These are phyloP conservation scores for Colletotrichum tamarilloi DNA, from an alignment of 2,329 filamentous ascomycete species.

Conservation along the genomic window DNA sequence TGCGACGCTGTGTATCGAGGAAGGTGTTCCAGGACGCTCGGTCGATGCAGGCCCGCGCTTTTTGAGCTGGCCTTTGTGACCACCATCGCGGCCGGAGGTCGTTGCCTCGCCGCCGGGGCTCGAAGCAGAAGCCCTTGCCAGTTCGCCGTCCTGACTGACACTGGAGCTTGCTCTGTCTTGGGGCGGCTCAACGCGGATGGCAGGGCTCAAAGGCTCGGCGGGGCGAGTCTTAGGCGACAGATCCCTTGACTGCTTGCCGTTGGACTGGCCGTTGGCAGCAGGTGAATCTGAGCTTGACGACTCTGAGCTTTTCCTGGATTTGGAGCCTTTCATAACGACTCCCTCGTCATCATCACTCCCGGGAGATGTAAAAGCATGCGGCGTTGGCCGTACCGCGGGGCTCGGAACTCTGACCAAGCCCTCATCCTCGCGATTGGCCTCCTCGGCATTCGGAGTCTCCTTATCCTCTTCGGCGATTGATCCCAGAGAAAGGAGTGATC, in stretches of 20 bases:
- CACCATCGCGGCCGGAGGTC: conserved; percentile 8
- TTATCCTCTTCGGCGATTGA: conserved; percentile 55
- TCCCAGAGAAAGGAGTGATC: conserved; percentile 54
- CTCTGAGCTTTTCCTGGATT: conserved; percentile 18
- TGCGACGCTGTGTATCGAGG: conserved; percentile 38
- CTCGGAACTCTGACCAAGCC: conserved; percentile 43
- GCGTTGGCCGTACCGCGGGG: conserved; percentile 38
- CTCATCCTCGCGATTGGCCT: conserved; percentile 27
- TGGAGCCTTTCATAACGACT: conserved; percentile 46
- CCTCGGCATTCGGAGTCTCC: conserved; percentile 28
- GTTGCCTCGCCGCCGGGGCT: background rate
- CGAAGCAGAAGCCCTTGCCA: background rate
- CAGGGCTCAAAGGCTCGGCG: conserved; percentile 9
- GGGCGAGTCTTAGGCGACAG: conserved; percentile 1
- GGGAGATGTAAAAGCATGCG: conserved; percentile 38
- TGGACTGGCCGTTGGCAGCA: conserved; percentile 20
- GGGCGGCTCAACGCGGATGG: conserved; percentile 16
- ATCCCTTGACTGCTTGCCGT: conserved; percentile 14
- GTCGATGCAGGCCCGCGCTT: conserved; percentile 31
- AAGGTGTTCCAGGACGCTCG: conserved; percentile 36
- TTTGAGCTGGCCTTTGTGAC: conserved; percentile 31
- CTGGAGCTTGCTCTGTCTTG: conserved; percentile 22
- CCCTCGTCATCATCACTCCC: conserved; percentile 54
- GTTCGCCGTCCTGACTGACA: background rate
- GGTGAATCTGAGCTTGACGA: background rate